Conservation (phyloP, 768 basidiomycete genomes). For the Kwoniella sp. region DNA sequence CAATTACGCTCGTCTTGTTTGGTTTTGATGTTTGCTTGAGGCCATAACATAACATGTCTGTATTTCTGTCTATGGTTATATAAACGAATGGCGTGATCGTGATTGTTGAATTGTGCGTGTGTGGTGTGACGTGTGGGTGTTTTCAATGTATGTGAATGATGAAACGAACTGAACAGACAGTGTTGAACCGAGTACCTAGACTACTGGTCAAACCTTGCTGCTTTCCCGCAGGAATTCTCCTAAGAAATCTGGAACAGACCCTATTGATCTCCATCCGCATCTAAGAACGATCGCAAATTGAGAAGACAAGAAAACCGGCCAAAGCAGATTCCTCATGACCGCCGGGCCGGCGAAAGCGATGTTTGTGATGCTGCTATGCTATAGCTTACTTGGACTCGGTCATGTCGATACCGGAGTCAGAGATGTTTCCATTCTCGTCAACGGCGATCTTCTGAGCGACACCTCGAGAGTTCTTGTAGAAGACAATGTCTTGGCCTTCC, state of each 20-base stretch:
- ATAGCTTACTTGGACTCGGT: constrained; percentile 45
- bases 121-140: not conserved
- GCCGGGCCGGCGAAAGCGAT: too few species aligned
- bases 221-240: not conserved
- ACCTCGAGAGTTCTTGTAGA: constrained; percentile 69
- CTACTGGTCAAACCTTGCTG: not conserved
- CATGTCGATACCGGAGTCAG: constrained; percentile 70
- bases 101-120: not conserved
- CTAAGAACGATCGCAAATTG: too few species aligned
- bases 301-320: too few species aligned
- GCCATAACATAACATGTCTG: not conserved
- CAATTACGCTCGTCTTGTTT: too few species aligned
- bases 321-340: too few species aligned
- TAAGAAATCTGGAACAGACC: not conserved
- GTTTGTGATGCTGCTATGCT: not conserved
- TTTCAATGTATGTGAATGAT: not conserved
- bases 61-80: not conserved
- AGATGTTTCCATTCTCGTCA: constrained; percentile 63
- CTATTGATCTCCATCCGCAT: not conserved
- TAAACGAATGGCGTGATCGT: constrained; percentile 2
- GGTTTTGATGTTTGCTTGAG: not conserved
- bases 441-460: constrained; percentile 71
- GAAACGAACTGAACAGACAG: not conserved
- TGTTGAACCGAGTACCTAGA: not conserved
- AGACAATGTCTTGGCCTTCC: constrained; percentile 77